phyloP scores from a whole-genome alignment of 2,329 filamentous ascomycete species.

The Dothiorella sarmentorum region DNA sequence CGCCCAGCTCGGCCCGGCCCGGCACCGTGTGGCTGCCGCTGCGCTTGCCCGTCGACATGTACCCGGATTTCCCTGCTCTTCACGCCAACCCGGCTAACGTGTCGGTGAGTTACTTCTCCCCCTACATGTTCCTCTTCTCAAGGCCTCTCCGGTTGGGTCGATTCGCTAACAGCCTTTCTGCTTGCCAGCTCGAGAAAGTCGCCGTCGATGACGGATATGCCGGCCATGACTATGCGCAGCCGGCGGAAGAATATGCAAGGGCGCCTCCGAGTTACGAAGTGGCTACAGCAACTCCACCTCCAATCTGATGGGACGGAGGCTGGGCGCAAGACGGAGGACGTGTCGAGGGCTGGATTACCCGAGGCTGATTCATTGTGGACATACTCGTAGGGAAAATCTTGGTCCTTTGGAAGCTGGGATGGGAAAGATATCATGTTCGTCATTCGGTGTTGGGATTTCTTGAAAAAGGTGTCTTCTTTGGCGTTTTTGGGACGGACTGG shows the following conservation, averaged over 20 bases:
- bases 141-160: neutral
- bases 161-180: neutral
- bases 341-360: neutral
- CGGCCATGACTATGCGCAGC: neutral
- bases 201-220: neutral
- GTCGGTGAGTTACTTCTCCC: neutral
- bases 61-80: neutral
- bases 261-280: neutral
- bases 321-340: neutral
- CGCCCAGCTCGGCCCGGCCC: neutral
- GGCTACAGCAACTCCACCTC: neutral
- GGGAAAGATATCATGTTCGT: neutral
- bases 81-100: neutral
- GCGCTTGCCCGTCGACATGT: neutral
- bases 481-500: too few relatives aligned
- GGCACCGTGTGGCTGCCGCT: constrained; percentile 5
- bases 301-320: too few relatives aligned
- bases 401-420: neutral
- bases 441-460: neutral
- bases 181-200: neutral
- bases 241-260: neutral
- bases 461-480: too few relatives aligned
- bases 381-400: neutral
- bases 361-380: neutral
- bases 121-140: neutral